Percentiles rank a stretch among this genome's conserved stretches.
Conservation (phyloP, 2,329 filamentous ascomycete genomes). For the Pestalotiopsis sp. region DNA sequence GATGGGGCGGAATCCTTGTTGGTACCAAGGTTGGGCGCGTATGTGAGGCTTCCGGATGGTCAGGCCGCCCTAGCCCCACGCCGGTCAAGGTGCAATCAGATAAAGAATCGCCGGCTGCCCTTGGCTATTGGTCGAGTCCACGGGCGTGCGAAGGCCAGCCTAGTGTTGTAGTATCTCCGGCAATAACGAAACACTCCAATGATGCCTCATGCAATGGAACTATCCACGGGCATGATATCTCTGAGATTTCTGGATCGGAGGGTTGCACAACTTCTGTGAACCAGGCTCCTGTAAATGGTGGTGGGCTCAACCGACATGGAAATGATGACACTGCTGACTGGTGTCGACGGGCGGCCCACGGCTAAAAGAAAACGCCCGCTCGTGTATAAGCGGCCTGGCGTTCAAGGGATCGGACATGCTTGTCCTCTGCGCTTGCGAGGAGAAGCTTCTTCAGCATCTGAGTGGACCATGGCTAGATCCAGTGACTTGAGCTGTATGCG, state of each 20-base stretch:
- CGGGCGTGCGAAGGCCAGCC: constrained; percentile 18
- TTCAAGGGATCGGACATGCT: constrained; percentile 19
- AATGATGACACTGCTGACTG: not conserved
- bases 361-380: not conserved
- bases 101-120: constrained; percentile 36
- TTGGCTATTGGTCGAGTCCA: constrained; percentile 42
- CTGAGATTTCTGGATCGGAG: not conserved
- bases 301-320: not conserved
- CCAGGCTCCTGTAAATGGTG: not conserved
- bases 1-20: constrained; percentile 40
- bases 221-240: not conserved
- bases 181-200: constrained; percentile 2
- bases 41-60: constrained; percentile 52
- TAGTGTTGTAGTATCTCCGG: constrained; percentile 5
- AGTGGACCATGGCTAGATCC: constrained; percentile 41
- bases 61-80: constrained; percentile 42
- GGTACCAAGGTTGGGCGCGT: constrained; percentile 48
- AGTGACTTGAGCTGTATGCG: constrained; percentile 51
- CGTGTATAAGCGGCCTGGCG: not conserved
- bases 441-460: constrained; percentile 31
- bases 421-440: constrained; percentile 17
- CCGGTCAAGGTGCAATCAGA: constrained; percentile 50
- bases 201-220: not conserved
- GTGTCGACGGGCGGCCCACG: not conserved
- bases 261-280: constrained; percentile 3